Evolutionary conservation across 345 rosid species (phyloP), one percentile per base, ranked within the genome.

Genomic region (Passiflora organensis): DNA sequence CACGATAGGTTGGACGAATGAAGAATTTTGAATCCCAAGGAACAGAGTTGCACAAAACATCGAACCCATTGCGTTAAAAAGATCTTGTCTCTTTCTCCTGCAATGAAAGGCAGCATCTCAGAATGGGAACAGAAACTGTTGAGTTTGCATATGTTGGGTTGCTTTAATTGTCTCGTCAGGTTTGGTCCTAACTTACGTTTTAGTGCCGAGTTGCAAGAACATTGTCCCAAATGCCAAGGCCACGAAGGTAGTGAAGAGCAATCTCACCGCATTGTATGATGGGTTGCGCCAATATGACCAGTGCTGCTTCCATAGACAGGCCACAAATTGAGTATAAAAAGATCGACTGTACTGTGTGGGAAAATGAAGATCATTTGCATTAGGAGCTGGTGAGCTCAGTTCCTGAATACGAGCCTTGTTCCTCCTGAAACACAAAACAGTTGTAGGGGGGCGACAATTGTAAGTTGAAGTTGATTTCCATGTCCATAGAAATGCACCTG

Each of bases 221-320:
- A 87, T 60, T 15, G 89, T 53, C 42, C 91, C 89, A 14, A 87
- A 78, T 79, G 82, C 62, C 65, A 84, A 60, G 49, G 80, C 82
- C 10, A 75, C 81, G 59, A 67, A 47, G 6, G 72, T 48, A 15
- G 93, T 87, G 66, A 80, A 82, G 53, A 85, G 80, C 36, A 82
- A 67, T 56, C 87, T 76, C 2, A 85, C 86, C 1, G 93, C 89
- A 0, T 82, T 87, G 69, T 87, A 82, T 6, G 56, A 68, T 0
- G 93, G 79, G 68, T 87, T 85, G 20, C 91, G 82, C 95, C 95
- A 87, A 57, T 84, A 87, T 16, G 95, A 87, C 76, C 63, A 73
- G 21, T 69, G 71, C 55, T 84, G 93, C 62, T 82, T 87, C 93
- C 93, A 87, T 23, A 84, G 73, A 64, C 93, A 87, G 64, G 87